These are phyloP conservation scores for Curvularia lunata DNA, from an alignment of 2,329 filamentous ascomycete genomes.

Conservation along the genomic window DNA sequence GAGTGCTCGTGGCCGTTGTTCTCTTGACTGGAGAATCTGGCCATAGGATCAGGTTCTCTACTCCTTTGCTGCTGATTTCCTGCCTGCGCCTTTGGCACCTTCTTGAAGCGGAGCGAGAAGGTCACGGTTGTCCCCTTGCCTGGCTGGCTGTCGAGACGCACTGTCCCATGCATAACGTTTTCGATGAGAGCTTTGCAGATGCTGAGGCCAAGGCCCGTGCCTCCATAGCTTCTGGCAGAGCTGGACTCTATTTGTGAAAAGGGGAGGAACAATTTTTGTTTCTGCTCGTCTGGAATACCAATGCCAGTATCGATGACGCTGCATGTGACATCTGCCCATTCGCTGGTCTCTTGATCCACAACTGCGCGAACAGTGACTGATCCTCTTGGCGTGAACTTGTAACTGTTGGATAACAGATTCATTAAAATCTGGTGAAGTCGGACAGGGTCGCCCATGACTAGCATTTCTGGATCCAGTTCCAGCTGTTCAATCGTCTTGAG, in stretches of 20 bases:
- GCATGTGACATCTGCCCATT: constrained; percentile 77
- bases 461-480: constrained; percentile 61
- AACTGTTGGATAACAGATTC: constrained; percentile 89
- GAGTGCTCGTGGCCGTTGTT: constrained; percentile 53
- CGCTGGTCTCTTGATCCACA: constrained; percentile 72
- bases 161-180: constrained; percentile 86
- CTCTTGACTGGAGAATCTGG: constrained; percentile 60
- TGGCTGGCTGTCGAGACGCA: constrained; percentile 79
- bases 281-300: constrained; percentile 81
- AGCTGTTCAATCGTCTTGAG: constrained; percentile 64
- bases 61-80: constrained; percentile 43
- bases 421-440: constrained; percentile 63
- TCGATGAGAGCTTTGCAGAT: constrained; percentile 96
- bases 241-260: constrained; percentile 93
- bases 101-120: constrained; percentile 86
- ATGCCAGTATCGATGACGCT: constrained; percentile 91
- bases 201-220: constrained; percentile 86
- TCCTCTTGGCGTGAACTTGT: constrained; percentile 90
- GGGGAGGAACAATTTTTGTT: constrained; percentile 86
- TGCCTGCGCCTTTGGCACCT: constrained; percentile 70
- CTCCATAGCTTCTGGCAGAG: constrained; percentile 88
- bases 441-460: constrained; percentile 59
- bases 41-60: constrained; percentile 60
- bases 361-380: constrained; percentile 82
- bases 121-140: constrained; percentile 73